These are phyloP conservation scores for Aspergillus felis DNA, from an alignment of 2,329 filamentous ascomycete genomes.

Conservation along the genomic window DNA sequence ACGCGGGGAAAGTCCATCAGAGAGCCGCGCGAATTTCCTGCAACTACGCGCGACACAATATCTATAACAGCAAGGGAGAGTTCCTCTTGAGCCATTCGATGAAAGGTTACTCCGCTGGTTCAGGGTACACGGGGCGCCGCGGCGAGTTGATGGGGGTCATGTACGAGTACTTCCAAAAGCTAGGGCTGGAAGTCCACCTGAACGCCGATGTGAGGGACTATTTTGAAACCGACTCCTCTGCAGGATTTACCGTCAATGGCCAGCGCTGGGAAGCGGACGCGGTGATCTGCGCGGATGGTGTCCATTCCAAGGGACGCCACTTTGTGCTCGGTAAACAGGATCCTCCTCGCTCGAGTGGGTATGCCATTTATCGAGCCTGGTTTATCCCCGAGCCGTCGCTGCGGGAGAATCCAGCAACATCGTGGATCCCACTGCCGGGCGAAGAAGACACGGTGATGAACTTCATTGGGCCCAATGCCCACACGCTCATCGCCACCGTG, in stretches of 20 bases:
- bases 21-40: background rate
- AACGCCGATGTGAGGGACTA: background rate
- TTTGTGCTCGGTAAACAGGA: constrained; percentile 40
- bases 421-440: constrained; percentile 48
- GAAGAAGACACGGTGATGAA: constrained; percentile 50
- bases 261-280: constrained; percentile 39
- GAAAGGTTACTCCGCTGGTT: background rate
- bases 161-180: background rate
- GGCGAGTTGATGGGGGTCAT: background rate
- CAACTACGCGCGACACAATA: background rate
- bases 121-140: background rate
- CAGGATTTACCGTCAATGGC: background rate
- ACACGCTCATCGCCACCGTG: constrained; percentile 47
- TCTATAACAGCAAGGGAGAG: background rate
- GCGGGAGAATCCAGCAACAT: constrained; percentile 12
- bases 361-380: constrained; percentile 26
- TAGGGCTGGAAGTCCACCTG: background rate
- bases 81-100: background rate
- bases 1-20: background rate
- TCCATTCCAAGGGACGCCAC: constrained; percentile 51
- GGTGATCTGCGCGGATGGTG: constrained; percentile 54
- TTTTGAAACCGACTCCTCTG: background rate
- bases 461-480: constrained; percentile 50
- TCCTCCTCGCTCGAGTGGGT: constrained; percentile 30
- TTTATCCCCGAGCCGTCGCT: constrained; percentile 3